phyloP scores from a whole-genome alignment of 257 asterid species.

The Fraxinus quadrangulata region DNA sequence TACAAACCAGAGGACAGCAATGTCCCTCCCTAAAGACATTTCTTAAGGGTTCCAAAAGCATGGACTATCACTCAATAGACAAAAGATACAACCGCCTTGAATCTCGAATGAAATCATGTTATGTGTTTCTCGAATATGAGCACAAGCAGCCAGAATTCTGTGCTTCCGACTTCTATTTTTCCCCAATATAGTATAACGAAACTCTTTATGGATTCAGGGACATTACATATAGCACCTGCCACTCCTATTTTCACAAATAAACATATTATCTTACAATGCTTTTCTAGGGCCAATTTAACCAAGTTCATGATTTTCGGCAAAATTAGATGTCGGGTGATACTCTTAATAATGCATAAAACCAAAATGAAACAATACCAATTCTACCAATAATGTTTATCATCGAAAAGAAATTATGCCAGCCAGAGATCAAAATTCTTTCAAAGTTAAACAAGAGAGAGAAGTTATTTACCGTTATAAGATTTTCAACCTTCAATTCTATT shows the following conservation, averaged over 20 bases:
- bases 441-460: slow-evolving; percentile 19
- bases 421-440: slow-evolving; percentile 1
- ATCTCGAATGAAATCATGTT: not conserved
- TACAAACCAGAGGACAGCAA: not conserved
- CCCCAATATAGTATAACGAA: not conserved
- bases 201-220: not conserved
- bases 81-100: not conserved
- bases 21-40: not conserved
- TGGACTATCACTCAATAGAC: not conserved
- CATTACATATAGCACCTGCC: not conserved
- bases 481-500: slow-evolving; percentile 83
- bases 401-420: slow-evolving; percentile 4
- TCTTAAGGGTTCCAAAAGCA: not conserved
- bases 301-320: slow-evolving; percentile 5
- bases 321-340: not conserved
- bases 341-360: not conserved
- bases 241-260: not conserved
- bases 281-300: not conserved
- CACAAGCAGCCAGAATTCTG: not conserved
- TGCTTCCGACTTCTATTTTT: not conserved
- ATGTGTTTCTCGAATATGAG: not conserved
- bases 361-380: not conserved
- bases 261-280: not conserved
- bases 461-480: slow-evolving; percentile 70
- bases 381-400: not conserved